Evolutionary conservation across 352 stramenopile species (phyloP), one percentile per base, ranked within the genome.

Genomic region (Blastocystis sp.): DNA sequence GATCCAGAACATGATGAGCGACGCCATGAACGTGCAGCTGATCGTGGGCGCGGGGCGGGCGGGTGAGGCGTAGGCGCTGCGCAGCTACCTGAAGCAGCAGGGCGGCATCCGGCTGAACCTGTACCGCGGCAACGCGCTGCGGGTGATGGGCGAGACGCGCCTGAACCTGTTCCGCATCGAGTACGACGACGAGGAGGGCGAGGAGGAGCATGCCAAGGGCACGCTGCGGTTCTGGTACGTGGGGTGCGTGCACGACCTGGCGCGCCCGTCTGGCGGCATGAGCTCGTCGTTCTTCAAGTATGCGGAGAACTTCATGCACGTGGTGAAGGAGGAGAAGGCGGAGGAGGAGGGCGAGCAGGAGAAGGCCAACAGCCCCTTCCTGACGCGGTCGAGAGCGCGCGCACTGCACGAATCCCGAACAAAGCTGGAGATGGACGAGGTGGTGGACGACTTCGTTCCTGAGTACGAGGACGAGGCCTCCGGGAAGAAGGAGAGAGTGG

Each of bases 221-320:
- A 34, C 34, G 4, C 48, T 81, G 41, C 70, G 23, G 48, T 81
- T 81, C 53, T 81, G 70, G 70, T 81, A 81, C 48, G 70, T 81
- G 2, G 70, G 70, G 1, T 21, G 40, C 45, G 38, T 52, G 10
- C 70, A 81, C 19, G 70, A 81, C 28, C 38, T 81, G 48, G 2
- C 14, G 28, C 41, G 59, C 3, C 70, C 70, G 2, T 43, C 17
- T 21, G 70, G 70, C 3, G 52, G 17, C n/a, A 21, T 81, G 3
- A 17, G 11, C 41, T n/a, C 43, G n/a, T 43, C 62, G n/a, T 81
- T 81, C 48, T n/a, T 17, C 38, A 23, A 81, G 41, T 81, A 81
- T 41, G 70, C 70, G 14, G 70, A 62, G 19, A 62, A 62, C 9
- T 81, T 62, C 48, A 21, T 81, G 41, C 41, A 60, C n/a, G 19